Evolutionary conservation across 2,329 filamentous ascomycete species (phyloP).

Genomic region (Alternaria brassicicola): DNA sequence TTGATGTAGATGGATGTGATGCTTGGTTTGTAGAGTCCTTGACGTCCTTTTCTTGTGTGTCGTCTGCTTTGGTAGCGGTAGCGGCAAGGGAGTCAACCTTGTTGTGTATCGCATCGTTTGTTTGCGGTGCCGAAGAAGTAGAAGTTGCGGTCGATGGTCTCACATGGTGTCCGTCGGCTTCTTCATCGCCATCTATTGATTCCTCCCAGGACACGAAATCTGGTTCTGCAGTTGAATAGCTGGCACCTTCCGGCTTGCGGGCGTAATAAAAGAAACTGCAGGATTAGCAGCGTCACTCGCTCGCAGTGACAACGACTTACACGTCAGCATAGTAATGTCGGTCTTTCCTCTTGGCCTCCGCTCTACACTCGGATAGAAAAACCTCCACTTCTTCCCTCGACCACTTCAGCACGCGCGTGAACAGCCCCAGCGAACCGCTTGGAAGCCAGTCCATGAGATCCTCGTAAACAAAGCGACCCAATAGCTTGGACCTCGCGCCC

Average conservation of each 20-base stretch:
- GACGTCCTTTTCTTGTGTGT: too few species aligned
- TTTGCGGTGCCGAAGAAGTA: neutral
- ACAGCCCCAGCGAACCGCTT: conserved; percentile 33
- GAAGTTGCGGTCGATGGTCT: neutral
- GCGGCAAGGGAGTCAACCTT: neutral
- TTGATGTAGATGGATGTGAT: neutral
- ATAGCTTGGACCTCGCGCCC: conserved; percentile 35
- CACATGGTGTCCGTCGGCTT: conserved; percentile 1
- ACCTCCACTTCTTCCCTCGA: conserved; percentile 37
- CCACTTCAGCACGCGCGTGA: conserved; percentile 39
- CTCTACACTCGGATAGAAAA: conserved; percentile 35
- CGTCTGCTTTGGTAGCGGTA: neutral
- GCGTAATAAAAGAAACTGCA: conserved; percentile 35
- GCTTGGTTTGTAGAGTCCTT: too few species aligned
- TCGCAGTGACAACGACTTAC: conserved; percentile 15
- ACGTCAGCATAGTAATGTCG: conserved; percentile 36
- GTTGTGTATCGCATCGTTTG: neutral
- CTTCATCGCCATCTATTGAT: conserved; percentile 31
- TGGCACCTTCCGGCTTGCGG: conserved; percentile 22
- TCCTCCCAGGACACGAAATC: conserved; percentile 31
- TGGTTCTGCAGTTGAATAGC: neutral
- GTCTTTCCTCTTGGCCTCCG: conserved; percentile 33
- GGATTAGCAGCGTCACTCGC: neutral
- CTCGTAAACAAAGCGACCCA: conserved; percentile 35
- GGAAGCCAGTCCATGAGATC: conserved; percentile 39